Percentiles rank a stretch among this genome's conserved stretches.
These are phyloP conservation scores for Auricularia cornea DNA, from an alignment of 768 basidiomycete species.

Conservation along the genomic window DNA sequence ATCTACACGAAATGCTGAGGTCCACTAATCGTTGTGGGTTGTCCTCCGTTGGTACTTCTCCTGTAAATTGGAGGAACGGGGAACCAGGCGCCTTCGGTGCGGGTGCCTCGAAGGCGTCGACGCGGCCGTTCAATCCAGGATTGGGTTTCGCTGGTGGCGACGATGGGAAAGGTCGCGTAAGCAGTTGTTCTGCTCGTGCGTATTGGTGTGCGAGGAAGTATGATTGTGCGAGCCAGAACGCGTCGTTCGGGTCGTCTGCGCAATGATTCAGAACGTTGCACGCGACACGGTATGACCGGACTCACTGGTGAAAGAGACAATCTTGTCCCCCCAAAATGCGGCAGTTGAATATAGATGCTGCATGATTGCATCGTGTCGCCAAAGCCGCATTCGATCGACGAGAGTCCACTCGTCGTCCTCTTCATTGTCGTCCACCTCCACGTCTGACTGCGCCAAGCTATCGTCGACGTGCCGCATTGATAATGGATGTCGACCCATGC, in stretches of 20 bases:
- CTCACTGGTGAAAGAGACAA: conserved; percentile 89
- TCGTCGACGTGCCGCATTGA: conserved; percentile 63
- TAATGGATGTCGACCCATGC: conserved; percentile 45
- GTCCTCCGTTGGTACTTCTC: conserved; percentile 61
- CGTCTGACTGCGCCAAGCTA: conserved; percentile 53
- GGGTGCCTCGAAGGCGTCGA: neutral
- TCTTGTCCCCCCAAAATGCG: conserved; percentile 97
- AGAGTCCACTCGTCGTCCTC: conserved; percentile 58
- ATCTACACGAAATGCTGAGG: conserved; percentile 91
- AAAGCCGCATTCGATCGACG: conserved; percentile 91
- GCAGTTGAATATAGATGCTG: conserved; percentile 97
- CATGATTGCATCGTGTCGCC: conserved; percentile 97
- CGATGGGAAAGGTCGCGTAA: conserved; percentile 77
- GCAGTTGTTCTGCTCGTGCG: conserved; percentile 83
- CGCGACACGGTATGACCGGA: conserved; percentile 8
- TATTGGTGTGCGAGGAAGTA: conserved; percentile 96
- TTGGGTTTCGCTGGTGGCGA: conserved; percentile 29
- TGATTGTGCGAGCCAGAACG: conserved; percentile 97
- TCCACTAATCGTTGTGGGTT: conserved; percentile 75
- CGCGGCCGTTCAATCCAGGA: neutral
- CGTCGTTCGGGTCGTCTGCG: conserved; percentile 90
- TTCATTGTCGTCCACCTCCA: conserved; percentile 35
- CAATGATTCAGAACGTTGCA: neutral
- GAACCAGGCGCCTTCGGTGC: neutral
- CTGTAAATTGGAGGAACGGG: conserved; percentile 21